Evolutionary conservation across 306 rosid genomes (phyloP).

Genomic region (Cucurbita moschata): DNA sequence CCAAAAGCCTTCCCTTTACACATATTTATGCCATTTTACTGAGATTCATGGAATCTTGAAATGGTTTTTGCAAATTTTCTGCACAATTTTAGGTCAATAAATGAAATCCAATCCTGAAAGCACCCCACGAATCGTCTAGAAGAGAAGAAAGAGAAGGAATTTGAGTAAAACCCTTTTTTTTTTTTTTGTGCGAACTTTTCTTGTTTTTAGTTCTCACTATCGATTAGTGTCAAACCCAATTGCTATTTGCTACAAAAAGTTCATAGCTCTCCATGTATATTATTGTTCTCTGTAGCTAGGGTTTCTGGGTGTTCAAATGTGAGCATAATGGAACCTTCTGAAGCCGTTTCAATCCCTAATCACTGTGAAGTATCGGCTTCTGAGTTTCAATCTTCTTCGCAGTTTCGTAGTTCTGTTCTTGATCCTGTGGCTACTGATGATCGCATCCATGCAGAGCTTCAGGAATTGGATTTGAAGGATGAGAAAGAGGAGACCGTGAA

Average conservation of each 20-base stretch:
- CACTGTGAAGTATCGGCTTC: slow-evolving; percentile 7
- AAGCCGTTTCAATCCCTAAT: slow-evolving; percentile 19
- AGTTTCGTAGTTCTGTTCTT: slow-evolving; percentile 18
- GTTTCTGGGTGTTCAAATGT: slow-evolving; percentile 63
- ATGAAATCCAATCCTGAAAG: not conserved
- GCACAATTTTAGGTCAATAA: not conserved
- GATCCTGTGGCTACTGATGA: slow-evolving; percentile 11
- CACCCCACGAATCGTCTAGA: not conserved
- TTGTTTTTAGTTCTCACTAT: not conserved
- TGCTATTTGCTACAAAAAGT: slow-evolving; percentile 1
- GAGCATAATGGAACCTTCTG: slow-evolving; percentile 67
- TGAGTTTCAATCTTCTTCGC: slow-evolving; percentile 9
- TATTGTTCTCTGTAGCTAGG: slow-evolving; percentile 33
- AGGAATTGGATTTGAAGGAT: slow-evolving; percentile 18
- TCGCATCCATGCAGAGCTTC: slow-evolving; percentile 3
- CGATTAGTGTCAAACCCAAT: not conserved
- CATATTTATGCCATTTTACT: not conserved
- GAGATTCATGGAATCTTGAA: not conserved
- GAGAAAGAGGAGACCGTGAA: slow-evolving; percentile 5
- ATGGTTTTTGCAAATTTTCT: not conserved
- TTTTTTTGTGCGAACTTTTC: not conserved
- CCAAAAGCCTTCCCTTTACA: not conserved
- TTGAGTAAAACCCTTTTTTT: not conserved
- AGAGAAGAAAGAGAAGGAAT: not conserved
- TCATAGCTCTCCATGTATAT: not conserved